Percentiles rank a stretch among this genome's conserved stretches.
phyloP scores from a whole-genome alignment of 768 basidiomycete species.

The Harrya chromipes region DNA sequence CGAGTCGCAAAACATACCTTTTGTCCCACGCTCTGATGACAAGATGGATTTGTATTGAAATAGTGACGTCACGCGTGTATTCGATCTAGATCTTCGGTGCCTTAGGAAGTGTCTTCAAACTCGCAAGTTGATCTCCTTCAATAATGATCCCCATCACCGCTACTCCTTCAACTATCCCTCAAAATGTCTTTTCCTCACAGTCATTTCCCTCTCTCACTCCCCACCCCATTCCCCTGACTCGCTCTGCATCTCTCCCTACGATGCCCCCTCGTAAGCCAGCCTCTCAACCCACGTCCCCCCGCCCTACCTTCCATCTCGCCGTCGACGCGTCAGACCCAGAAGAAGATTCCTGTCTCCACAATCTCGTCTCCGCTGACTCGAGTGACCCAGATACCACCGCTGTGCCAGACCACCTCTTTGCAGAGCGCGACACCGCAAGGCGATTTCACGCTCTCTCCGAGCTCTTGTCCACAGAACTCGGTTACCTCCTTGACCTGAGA shows the following conservation, averaged over 20 bases:
- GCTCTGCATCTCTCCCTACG: constrained; percentile 42
- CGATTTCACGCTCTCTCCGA: constrained; percentile 80
- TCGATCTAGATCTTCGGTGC: constrained; percentile 1
- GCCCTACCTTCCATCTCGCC: constrained; percentile 16
- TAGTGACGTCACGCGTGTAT: constrained; percentile 14
- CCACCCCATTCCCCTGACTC: constrained; percentile 18
- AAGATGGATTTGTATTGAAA: constrained; percentile 50
- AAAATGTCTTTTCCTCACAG: constrained; percentile 24
- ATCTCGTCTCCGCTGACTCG: neutral
- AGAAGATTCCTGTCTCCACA: constrained; percentile 1
- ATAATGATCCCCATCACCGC: neutral
- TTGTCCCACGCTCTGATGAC: constrained; percentile 59
- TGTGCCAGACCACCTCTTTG: neutral
- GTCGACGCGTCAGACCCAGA: constrained; percentile 19
- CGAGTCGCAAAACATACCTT: constrained; percentile 59
- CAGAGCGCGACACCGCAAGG: constrained; percentile 39
- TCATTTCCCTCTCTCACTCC: constrained; percentile 7
- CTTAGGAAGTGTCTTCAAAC: constrained; percentile 1
- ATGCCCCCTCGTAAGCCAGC: constrained; percentile 16
- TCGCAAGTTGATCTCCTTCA: constrained; percentile 3
- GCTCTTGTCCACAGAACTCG: constrained; percentile 78
- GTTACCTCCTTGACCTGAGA: constrained; percentile 77
- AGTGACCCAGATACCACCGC: neutral
- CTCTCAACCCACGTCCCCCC: neutral
- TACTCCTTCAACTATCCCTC: neutral